Percentiles rank a stretch among this genome's conserved stretches.
Conservation (phyloP, 1,284 basidiomycete genomes). For the Pisolithus thermaeus region DNA sequence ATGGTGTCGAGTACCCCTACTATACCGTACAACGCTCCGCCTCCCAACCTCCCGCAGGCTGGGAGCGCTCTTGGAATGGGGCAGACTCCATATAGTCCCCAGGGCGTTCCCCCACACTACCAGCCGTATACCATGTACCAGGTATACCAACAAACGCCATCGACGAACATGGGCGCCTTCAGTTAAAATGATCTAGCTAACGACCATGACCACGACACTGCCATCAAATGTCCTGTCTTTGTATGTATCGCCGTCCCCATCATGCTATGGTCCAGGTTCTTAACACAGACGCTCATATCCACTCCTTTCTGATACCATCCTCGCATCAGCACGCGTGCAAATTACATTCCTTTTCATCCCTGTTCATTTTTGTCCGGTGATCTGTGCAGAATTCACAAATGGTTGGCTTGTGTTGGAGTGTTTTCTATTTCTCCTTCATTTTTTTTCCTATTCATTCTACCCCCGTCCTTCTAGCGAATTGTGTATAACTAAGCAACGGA, state of each 20-base stretch:
- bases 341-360: conserved; percentile 20
- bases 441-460: conserved; percentile 23
- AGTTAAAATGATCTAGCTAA: conserved; percentile 46
- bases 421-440: conserved; percentile 24
- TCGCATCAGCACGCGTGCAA: background rate
- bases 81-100: conserved; percentile 58
- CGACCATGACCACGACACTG: conserved; percentile 33
- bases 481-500: conserved; percentile 37
- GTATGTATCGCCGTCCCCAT: conserved; percentile 28
- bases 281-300: conserved; percentile 18
- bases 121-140: conserved; percentile 74
- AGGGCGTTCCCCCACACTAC: conserved; percentile 63
- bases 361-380: conserved; percentile 11
- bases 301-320: conserved; percentile 27
- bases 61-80: conserved; percentile 56
- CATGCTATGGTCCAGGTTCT: conserved; percentile 20
- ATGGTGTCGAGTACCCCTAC: conserved; percentile 36
- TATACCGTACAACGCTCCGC: conserved; percentile 56
- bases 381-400: conserved; percentile 18
- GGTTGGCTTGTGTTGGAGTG: conserved; percentile 31
- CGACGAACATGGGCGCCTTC: conserved; percentile 68
- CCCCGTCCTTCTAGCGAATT: conserved; percentile 26
- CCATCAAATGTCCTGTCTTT: conserved; percentile 30
- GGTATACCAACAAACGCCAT: conserved; percentile 67
- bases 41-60: conserved; percentile 51